Evolutionary conservation across 2,329 filamentous ascomycete genomes (phyloP), one percentile per base, ranked within the genome.

Genomic region (Hansfordia pulvinata): DNA sequence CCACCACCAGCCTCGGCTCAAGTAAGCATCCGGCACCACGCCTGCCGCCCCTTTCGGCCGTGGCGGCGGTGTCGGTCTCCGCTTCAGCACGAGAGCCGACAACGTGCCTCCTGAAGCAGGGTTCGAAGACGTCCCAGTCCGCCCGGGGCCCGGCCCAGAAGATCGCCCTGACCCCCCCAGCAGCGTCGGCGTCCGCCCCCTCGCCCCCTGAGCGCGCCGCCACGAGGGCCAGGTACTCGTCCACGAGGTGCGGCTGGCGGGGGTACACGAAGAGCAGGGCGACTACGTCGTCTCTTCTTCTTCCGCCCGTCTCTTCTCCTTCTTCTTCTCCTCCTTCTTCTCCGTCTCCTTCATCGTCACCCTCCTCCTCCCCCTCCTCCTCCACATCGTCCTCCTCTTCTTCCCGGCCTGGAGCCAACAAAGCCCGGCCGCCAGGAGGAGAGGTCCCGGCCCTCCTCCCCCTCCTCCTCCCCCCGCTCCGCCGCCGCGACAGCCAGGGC

Each of bases 271-370:
- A 24, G 14, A 24, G 16, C 9, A 24, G 15, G 10, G 19, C 19
- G 23, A 16, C 23, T 8, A 24, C 22, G 20, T 22, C n/a, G 20
- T 22, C 13, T n/a, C n/a, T n/a, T n/a, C n/a, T n/a, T n/a, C n/a
- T n/a, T n/a, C n/a, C n/a, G n/a, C n/a, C n/a, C n/a, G n/a, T n/a
- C 6, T 23, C 13, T 5, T 23, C 22, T 5, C 17, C 19, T 21
- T 21, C 19, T 12, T 21, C 19, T 12, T 21, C 19, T n/a, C 10
- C 19, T 10, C 10, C 19, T 6, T 21, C 19, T 6, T 21, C 19
- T 6, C 19, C 10, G 19, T 5, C 10, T 6, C 19, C 21, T 5
- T 23, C 21, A 8, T 23, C 21, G 11, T 23, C 21, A 8, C 17
- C 21, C 6, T 23, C 23, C 9, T 17, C 23, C 5, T n/a, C 23